Percentiles rank a stretch among this genome's conserved stretches.
Evolutionary conservation across 1,284 basidiomycete species (phyloP).

Genomic region (Irpex rosettiformis): DNA sequence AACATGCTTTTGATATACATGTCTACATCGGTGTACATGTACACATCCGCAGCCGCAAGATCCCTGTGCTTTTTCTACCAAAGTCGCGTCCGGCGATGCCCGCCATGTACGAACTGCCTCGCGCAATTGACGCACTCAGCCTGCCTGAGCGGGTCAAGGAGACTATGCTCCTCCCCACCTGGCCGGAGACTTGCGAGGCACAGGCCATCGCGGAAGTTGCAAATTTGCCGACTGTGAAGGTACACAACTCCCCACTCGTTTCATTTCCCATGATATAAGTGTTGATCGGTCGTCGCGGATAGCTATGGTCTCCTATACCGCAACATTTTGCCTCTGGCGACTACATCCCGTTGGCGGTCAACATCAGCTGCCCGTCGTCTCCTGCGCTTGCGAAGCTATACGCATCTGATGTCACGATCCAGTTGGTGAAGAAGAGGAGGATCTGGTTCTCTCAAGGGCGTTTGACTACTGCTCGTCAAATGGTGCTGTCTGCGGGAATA

Average conservation of each 20-base stretch:
- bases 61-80: conserved; percentile 37
- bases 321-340: conserved; percentile 39
- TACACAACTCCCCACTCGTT: conserved; percentile 13
- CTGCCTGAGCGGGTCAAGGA: conserved; percentile 25
- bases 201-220: conserved; percentile 7
- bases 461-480: conserved; percentile 22
- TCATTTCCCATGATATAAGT: neutral
- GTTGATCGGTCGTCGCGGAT: neutral
- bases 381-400: conserved; percentile 38
- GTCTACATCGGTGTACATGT: conserved; percentile 1
- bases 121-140: conserved; percentile 12
- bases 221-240: conserved; percentile 23
- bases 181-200: conserved; percentile 16
- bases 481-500: conserved; percentile 22
- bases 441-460: conserved; percentile 27
- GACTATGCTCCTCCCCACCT: conserved; percentile 26
- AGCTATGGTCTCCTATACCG: conserved; percentile 39
- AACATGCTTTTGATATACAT: conserved; percentile 6
- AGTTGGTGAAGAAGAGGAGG: conserved; percentile 36
- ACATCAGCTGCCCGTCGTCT: conserved; percentile 33
- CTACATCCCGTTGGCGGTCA: conserved; percentile 37
- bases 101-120: conserved; percentile 28
- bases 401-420: conserved; percentile 31
- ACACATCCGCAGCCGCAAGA: conserved; percentile 23
- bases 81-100: conserved; percentile 36